phyloP scores from a whole-genome alignment of 441 rosid species.

The Bruguiera hainesii region DNA sequence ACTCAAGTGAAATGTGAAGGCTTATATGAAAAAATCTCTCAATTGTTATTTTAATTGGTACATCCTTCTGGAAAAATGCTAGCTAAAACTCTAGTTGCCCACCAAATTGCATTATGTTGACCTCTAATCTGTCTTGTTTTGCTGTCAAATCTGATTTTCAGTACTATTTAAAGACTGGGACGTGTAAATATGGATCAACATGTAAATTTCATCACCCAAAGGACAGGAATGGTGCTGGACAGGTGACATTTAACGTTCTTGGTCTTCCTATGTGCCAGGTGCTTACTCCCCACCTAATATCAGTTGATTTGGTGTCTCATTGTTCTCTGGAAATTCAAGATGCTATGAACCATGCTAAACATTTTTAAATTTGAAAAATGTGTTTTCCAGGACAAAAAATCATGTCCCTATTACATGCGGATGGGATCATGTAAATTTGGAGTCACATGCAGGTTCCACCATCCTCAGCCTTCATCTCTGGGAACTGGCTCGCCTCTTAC shows the following conservation, averaged over 20 bases:
- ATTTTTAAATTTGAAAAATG: neutral
- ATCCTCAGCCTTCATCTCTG: conserved; percentile 62
- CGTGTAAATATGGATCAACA: conserved; percentile 75
- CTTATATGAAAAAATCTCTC: neutral
- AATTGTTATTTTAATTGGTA: neutral
- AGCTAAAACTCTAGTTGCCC: neutral
- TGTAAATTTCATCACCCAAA: conserved; percentile 89
- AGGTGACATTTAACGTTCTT: conserved; percentile 53
- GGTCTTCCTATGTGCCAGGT: conserved; percentile 90
- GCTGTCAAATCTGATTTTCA: conserved; percentile 29
- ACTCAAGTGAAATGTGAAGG: neutral
- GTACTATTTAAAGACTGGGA: conserved; percentile 80
- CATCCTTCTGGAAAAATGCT: neutral
- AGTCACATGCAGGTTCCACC: conserved; percentile 77
- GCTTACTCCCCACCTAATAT: conserved; percentile 5
- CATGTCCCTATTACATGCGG: conserved; percentile 70
- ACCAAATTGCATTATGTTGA: neutral
- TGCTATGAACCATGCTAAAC: neutral
- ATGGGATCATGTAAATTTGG: conserved; percentile 75
- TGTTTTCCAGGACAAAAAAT: conserved; percentile 53
- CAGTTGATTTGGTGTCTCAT: neutral
- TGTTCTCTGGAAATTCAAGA: neutral
- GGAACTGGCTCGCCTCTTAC: conserved; percentile 33
- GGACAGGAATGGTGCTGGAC: conserved; percentile 84
- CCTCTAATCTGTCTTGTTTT: neutral